These are phyloP conservation scores for Rutstroemia sydowiana DNA, from an alignment of 2,329 filamentous ascomycete genomes.

Conservation along the genomic window DNA sequence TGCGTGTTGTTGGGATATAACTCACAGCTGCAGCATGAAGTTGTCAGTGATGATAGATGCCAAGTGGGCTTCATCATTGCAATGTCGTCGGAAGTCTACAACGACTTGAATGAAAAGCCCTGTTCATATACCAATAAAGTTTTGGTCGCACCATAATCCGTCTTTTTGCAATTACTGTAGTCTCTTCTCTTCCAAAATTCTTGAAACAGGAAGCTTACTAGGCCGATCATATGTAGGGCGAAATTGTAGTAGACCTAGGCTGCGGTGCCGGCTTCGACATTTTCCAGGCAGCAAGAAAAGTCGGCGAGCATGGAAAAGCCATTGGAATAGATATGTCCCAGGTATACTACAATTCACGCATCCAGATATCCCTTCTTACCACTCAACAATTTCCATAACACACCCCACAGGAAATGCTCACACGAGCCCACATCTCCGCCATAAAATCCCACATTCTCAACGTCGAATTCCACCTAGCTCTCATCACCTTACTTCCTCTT, in stretches of 20 bases:
- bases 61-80: no score
- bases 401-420: background rate
- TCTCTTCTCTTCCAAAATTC: no score
- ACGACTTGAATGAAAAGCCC: no score
- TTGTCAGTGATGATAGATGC: no score
- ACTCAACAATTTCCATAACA: no score
- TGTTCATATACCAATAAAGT: no score
- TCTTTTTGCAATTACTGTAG: no score
- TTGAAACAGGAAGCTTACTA: background rate
- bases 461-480: slow-evolving; percentile 42
- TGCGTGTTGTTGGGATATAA: no score
- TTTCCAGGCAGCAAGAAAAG: slow-evolving; percentile 43
- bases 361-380: slow-evolving; percentile 17
- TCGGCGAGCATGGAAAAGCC: slow-evolving; percentile 40
- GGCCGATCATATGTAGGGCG: slow-evolving; percentile 34
- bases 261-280: slow-evolving; percentile 51
- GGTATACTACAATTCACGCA: slow-evolving; percentile 31
- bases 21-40: no score
- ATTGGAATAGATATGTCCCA: slow-evolving; percentile 56
- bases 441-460: slow-evolving; percentile 32
- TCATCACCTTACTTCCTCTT: slow-evolving; percentile 45
- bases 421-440: background rate
- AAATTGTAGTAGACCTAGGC: slow-evolving; percentile 50
- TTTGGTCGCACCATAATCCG: no score
- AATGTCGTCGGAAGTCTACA: no score